Base-by-base conservation (phyloP, 2,329 filamentous ascomycete genomes). In the Sporothrix brunneoviolacea region DNA sequence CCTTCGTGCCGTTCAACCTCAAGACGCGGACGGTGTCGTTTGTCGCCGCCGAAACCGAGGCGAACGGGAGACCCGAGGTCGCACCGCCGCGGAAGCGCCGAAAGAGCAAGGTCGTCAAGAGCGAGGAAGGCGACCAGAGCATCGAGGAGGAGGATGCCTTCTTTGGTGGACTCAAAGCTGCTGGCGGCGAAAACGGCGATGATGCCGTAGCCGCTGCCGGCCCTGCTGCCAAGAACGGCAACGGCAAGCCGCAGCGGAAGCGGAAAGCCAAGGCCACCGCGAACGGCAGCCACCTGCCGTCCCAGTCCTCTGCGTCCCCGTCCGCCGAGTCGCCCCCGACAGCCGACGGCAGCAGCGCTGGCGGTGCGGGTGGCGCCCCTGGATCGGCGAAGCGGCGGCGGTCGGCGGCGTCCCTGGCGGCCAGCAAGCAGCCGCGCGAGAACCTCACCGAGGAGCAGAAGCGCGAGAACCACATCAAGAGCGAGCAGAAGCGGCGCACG, bases 391-490 rank as follows among this genome's bases (percentile, higher is more conserved):
- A 51, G 32, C 37, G 51, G n/a, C 28, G 51, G 18, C 46, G 51
- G 12, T 53, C 51, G 4, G 18, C 48, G 24, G 41, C n/a, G n/a
- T n/a, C 43, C 3, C 41, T 30, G 33, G 61, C 54, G n/a, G n/a
- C n/a, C n/a, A n/a, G n/a, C 37, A 83, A 82, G 59, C 52, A 69
- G 2, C 62, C 73, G 3, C 69, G 85, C 22, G 84, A 83, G 62
- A 95, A 95, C 59, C 81, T 93, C 4, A 80, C 82, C 0, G 86
- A 91, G 58, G 83, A 86, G 54, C 86, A 93, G 66, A 93, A 91
- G 67, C 76, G 88, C 40, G 84, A 83, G 60, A 95, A 95, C 58
- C 88, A 94, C 62, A 93, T 95, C 57, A 76, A 83, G 47, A 93
- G 88, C 47, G 89, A 94, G 63, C 88, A 95, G 68, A 94, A 93